Percentiles rank a stretch among this genome's conserved stretches.
phyloP scores from a whole-genome alignment of 1,284 basidiomycete genomes.

The Phylloporus sp. region DNA sequence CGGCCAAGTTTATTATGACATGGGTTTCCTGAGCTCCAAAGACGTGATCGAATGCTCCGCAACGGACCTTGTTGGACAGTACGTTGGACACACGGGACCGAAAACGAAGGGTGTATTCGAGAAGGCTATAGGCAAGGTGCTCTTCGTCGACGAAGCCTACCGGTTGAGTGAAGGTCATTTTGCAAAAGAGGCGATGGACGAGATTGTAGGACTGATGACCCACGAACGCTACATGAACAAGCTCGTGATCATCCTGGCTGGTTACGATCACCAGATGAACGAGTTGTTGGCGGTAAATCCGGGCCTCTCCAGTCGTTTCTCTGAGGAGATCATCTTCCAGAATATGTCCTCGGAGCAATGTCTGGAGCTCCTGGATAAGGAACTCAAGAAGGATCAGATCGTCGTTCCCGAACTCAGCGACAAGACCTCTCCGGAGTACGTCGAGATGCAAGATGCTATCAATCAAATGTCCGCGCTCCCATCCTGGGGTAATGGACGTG shows the following conservation, averaged over 20 bases:
- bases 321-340: conserved; percentile 62
- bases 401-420: conserved; percentile 48
- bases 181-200: conserved; percentile 73
- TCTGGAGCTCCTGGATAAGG: conserved; percentile 55
- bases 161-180: conserved; percentile 64
- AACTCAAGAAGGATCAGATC: conserved; percentile 54
- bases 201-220: conserved; percentile 70
- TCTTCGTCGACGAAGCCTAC: conserved; percentile 76
- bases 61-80: conserved; percentile 70
- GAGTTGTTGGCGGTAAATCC: conserved; percentile 61
- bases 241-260: conserved; percentile 70
- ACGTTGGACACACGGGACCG: conserved; percentile 73
- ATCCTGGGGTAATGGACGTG: conserved; percentile 72
- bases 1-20: conserved; percentile 45
- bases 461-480: conserved; percentile 51
- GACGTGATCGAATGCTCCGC: conserved; percentile 69
- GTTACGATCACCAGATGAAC: conserved; percentile 74
- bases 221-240: conserved; percentile 62
- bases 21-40: conserved; percentile 34
- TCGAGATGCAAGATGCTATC: conserved; percentile 48
- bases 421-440: conserved; percentile 39
- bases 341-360: conserved; percentile 61
- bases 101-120: conserved; percentile 66
- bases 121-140: conserved; percentile 66
- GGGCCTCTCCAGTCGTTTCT: conserved; percentile 73